A percentile compares a stretch with the other conserved stretches of the same genome.
Conservation (phyloP, 768 basidiomycete species). For the Thelephora aurantiotincta region DNA sequence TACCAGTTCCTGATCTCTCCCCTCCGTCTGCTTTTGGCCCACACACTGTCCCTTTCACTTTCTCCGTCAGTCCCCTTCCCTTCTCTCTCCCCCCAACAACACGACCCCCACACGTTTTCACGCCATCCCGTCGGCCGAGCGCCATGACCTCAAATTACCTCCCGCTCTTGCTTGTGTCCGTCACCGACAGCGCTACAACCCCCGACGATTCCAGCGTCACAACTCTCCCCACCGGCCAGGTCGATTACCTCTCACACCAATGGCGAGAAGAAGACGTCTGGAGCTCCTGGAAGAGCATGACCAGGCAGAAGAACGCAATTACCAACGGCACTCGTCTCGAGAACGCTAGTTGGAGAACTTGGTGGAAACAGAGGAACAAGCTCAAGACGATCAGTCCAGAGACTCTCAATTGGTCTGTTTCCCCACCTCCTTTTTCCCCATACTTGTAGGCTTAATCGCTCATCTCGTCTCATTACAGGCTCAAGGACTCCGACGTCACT, state of each 20-base stretch:
- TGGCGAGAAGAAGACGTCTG: constrained; percentile 98
- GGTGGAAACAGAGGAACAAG: constrained; percentile 98
- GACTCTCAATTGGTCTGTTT: constrained; percentile 88
- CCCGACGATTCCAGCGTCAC: constrained; percentile 72
- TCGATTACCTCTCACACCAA: constrained; percentile 96
- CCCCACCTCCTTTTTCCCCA: not conserved
- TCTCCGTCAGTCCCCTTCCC: too few species aligned
- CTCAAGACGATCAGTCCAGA: constrained; percentile 92
- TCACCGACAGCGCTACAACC: constrained; percentile 33
- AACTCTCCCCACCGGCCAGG: constrained; percentile 82
- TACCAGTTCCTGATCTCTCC: too few species aligned
- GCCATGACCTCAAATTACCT: constrained; percentile 48
- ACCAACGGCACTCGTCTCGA: constrained; percentile 89
- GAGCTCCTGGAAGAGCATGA: constrained; percentile 98
- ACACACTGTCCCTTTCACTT: too few species aligned
- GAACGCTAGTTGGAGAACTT: constrained; percentile 97
- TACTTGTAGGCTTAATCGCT: constrained; percentile 3
- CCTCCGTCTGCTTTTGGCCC: too few species aligned
- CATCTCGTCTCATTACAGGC: constrained; percentile 37
- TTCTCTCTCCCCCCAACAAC: too few species aligned
- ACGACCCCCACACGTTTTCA: too few species aligned
- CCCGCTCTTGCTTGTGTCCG: constrained; percentile 54
- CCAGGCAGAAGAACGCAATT: constrained; percentile 95
- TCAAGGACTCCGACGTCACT: constrained; percentile 98
- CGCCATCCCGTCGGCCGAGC: not conserved